Evolutionary conservation across 139 green algal genomes (phyloP).

Genomic region (Ulvella scutata): DNA sequence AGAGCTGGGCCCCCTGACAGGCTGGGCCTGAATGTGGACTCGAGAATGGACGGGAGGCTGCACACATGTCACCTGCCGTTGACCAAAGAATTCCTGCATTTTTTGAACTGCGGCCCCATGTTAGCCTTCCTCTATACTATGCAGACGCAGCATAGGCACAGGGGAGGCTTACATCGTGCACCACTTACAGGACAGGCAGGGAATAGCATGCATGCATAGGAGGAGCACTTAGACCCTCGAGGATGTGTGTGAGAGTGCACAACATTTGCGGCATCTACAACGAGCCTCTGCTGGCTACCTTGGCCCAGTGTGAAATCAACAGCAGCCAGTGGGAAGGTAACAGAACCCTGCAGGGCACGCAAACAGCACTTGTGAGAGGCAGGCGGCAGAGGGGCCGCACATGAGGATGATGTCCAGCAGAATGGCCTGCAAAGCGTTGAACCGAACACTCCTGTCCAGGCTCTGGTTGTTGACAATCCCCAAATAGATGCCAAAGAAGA

Average conservation of each 20-base stretch:
- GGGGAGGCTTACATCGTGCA: no score
- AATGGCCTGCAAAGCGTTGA: slow-evolving; percentile 71
- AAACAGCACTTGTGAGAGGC: background rate
- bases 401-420: slow-evolving; percentile 75
- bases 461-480: slow-evolving; percentile 42
- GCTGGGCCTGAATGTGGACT: slow-evolving; percentile 19
- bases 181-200: no score
- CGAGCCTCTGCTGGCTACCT: no score
- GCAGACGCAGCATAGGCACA: no score
- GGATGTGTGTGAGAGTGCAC: no score
- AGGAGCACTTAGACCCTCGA: no score
- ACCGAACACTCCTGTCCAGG: slow-evolving; percentile 48
- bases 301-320: no score
- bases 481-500: slow-evolving; percentile 27
- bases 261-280: no score
- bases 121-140: no score
- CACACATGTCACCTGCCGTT: slow-evolving; percentile 6
- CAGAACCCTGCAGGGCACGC: background rate
- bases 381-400: slow-evolving; percentile 7
- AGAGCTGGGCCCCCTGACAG: slow-evolving; percentile 32
- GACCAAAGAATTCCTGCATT: slow-evolving; percentile 17
- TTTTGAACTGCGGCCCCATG: background rate
- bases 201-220: no score
- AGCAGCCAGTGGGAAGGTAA: background rate
- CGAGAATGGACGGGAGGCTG: slow-evolving; percentile 33